Conservation (phyloP, 1,139 yeast species). For the Pichia sp. region DNA sequence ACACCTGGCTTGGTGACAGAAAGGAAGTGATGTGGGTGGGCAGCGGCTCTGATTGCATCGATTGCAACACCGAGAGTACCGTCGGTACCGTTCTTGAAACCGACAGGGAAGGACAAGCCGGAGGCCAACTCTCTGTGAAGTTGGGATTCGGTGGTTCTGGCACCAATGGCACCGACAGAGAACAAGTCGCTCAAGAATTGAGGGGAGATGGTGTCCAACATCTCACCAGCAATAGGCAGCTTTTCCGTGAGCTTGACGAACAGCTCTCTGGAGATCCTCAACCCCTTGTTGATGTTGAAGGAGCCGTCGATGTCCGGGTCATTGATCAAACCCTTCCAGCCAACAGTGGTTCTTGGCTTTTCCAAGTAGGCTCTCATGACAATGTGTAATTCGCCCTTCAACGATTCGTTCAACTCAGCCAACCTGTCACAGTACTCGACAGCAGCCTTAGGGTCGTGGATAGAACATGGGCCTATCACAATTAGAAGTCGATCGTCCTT, state of each 20-base stretch:
- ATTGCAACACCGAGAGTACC: constrained; percentile 91
- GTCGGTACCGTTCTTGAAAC: constrained; percentile 98
- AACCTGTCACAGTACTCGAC: constrained; percentile 77
- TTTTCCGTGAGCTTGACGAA: constrained; percentile 76
- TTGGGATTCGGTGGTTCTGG: constrained; percentile 97
- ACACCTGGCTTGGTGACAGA: constrained; percentile 93
- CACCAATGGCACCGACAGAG: constrained; percentile 97
- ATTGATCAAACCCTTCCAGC: constrained; percentile 97
- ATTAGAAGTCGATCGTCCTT: constrained; percentile 75
- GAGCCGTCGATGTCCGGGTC: constrained; percentile 96
- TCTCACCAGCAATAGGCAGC: constrained; percentile 93
- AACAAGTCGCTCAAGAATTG: constrained; percentile 89
- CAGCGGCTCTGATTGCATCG: constrained; percentile 90
- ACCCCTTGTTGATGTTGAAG: constrained; percentile 91
- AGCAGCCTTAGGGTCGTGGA: constrained; percentile 92
- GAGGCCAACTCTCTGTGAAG: constrained; percentile 96
- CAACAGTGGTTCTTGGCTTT: constrained; percentile 97
- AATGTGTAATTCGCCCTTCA: constrained; percentile 71
- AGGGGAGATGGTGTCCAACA: constrained; percentile 96
- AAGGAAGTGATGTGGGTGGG: constrained; percentile 90
- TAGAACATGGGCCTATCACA: constrained; percentile 94
- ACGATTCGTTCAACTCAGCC: constrained; percentile 53
- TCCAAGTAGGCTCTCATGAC: constrained; percentile 98
- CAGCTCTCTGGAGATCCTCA: constrained; percentile 81
- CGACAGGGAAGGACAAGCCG: constrained; percentile 95